Conservation (phyloP, 768 basidiomycete species). For the Boletus vermiculosoides region DNA sequence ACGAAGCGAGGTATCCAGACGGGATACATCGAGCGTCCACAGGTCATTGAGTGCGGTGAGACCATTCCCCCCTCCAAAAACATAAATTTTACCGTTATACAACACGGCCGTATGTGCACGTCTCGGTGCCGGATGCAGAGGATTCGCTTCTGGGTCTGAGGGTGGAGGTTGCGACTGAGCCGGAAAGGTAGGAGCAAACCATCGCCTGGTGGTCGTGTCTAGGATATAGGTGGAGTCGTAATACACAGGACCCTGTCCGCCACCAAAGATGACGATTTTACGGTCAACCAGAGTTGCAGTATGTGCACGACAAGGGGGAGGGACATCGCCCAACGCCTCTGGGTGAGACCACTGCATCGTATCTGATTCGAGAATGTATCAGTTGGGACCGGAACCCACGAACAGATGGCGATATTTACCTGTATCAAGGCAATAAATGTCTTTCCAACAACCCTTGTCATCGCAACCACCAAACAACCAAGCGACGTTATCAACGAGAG, state of each 20-base stretch:
- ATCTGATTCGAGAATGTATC: slow-evolving; percentile 44
- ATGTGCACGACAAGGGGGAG: slow-evolving; percentile 85
- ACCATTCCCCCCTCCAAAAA: slow-evolving; percentile 96
- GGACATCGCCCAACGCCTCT: slow-evolving; percentile 70
- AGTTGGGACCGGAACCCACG: background rate
- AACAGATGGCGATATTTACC: slow-evolving; percentile 41
- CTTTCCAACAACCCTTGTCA: slow-evolving; percentile 68
- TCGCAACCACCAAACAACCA: slow-evolving; percentile 94
- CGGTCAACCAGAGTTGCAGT: slow-evolving; percentile 81
- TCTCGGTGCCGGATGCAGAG: slow-evolving; percentile 57
- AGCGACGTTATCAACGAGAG: slow-evolving; percentile 74
- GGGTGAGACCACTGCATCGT: slow-evolving; percentile 89
- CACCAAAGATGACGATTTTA: slow-evolving; percentile 81
- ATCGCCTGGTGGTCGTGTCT: slow-evolving; percentile 71
- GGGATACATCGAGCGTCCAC: slow-evolving; percentile 77
- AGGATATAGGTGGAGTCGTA: slow-evolving; percentile 82
- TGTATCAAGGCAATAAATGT: slow-evolving; percentile 83
- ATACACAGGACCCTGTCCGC: slow-evolving; percentile 79
- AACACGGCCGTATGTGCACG: slow-evolving; percentile 87
- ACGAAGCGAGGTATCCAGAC: slow-evolving; percentile 31
- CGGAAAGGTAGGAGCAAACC: slow-evolving; percentile 50
- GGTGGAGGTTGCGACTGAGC: slow-evolving; percentile 7
- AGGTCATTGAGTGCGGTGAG: slow-evolving; percentile 86
- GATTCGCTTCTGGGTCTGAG: slow-evolving; percentile 2
- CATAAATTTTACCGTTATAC: slow-evolving; percentile 68